Evolutionary conservation across 441 rosid genomes (phyloP).

Genomic region (Croton setiger): DNA sequence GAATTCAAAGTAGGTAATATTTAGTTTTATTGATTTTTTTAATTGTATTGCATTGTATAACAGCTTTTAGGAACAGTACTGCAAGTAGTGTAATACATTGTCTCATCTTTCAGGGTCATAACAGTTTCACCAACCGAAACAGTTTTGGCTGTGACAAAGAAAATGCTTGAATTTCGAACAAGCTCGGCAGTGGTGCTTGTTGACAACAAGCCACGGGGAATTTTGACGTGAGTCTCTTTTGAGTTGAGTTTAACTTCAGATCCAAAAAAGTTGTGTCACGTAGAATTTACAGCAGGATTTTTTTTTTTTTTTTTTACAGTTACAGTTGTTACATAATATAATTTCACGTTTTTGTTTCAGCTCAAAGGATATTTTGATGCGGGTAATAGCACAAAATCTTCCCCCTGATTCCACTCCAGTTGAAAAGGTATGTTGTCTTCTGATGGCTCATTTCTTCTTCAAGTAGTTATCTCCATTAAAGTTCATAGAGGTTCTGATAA

Average conservation of each 20-base stretch:
- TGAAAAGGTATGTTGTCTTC: slow-evolving; percentile 60
- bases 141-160: slow-evolving; percentile 64
- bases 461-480: neutral
- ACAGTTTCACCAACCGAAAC: slow-evolving; percentile 81
- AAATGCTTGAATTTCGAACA: slow-evolving; percentile 75
- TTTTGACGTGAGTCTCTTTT: slow-evolving; percentile 71
- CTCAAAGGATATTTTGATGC: slow-evolving; percentile 95
- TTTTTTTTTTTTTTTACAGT: neutral
- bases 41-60: neutral
- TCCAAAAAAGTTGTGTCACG: neutral
- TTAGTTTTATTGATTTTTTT: slow-evolving; percentile 31
- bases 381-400: slow-evolving; percentile 79
- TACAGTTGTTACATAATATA: slow-evolving; percentile 1
- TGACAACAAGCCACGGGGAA: slow-evolving; percentile 76
- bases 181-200: slow-evolving; percentile 79
- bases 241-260: neutral
- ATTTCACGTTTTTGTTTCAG: slow-evolving; percentile 37
- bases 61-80: neutral
- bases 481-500: neutral
- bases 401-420: slow-evolving; percentile 65
- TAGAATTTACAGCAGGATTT: neutral
- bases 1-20: slow-evolving; percentile 93
- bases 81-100: slow-evolving; percentile 22
- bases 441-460: neutral
- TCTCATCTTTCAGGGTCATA: slow-evolving; percentile 62